Evolutionary conservation across 1,139 yeast species (phyloP), one percentile per base, ranked within the genome.

Genomic region (Nakaseomyces bracarensis): DNA sequence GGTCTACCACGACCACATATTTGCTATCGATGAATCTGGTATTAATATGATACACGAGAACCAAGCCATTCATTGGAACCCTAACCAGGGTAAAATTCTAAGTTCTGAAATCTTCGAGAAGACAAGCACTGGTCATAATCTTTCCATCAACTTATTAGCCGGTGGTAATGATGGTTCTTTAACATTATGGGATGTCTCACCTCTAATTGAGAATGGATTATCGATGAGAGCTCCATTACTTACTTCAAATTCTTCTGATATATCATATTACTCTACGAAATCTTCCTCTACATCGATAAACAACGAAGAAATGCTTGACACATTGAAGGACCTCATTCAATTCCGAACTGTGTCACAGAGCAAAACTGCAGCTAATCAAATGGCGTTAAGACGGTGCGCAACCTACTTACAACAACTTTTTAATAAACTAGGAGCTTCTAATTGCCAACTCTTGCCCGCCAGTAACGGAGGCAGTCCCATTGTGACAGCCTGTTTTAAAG

Each of bases 301-400:
- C 39, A 78, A 83, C 46, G 86, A 82, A 40, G 70, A 74, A 26
- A 69, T 91, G 71, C 59, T 89, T 34, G 68, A 71, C 25, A 74
- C 83, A 3, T 69, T 91, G 45, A 66, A 71, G 14, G 74, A 73
- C 40, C 69, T 82, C 43, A 79, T 87, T 10, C 66, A 82, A 1
- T 87, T 70, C 61, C 77, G 74, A 51, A 86, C 97, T 0, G 82
- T 91, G 9, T 83, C 95, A 10, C 81, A 81, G 49, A 72, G 71
- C 38, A 86, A 35, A n/a, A 22, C 85, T 1, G 75, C 75, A 15
- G 50, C 57, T 5, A 40, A 47, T 34, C 71, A 83, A 53, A 84
- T 83, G 49, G 95, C 87, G 37, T 82, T 93, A 6, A 75, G 96
- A 46, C 75, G 82, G 37, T 91, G 98, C 66, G 96, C 97, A 0